Percentiles rank a stretch among this genome's conserved stretches.
Conservation (phyloP, 2,329 filamentous ascomycete species). For the Penicillium sp. region DNA sequence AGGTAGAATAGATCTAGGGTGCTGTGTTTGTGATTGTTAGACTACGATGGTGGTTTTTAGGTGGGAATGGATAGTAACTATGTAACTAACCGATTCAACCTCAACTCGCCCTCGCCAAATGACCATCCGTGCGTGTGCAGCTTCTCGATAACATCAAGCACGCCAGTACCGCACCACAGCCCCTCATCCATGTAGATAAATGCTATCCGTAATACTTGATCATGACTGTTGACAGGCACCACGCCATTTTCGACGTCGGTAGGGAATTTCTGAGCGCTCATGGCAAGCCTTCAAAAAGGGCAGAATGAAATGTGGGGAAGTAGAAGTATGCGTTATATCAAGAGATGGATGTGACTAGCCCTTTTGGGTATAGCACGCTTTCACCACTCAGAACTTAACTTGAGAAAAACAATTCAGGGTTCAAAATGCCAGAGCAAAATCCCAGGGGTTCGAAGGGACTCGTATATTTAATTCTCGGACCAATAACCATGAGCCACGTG, state of each 20-base stretch:
- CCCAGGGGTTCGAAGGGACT: constrained; percentile 6
- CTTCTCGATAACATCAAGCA: constrained; percentile 28
- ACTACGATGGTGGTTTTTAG: background rate
- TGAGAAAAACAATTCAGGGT: constrained; percentile 13
- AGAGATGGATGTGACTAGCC: constrained; percentile 9
- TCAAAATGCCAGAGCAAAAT: constrained; percentile 16
- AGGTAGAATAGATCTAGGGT: constrained; percentile 31
- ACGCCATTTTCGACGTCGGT: constrained; percentile 23
- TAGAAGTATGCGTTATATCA: constrained; percentile 9
- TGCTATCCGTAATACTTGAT: constrained; percentile 27
- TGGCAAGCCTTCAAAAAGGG: constrained; percentile 6
- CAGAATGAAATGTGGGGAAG: constrained; percentile 9
- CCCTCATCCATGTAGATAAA: constrained; percentile 27
- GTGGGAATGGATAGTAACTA: background rate
- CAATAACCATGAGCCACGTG: too few relatives aligned
- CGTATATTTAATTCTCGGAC: background rate
- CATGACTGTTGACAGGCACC: constrained; percentile 24
- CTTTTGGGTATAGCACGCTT: constrained; percentile 12
- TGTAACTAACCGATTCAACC: constrained; percentile 28
- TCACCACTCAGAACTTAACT: constrained; percentile 7
- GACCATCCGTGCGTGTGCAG: constrained; percentile 27
- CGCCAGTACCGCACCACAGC: constrained; percentile 22
- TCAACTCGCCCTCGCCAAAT: constrained; percentile 26
- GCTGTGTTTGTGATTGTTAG: constrained; percentile 22
- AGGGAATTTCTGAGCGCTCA: constrained; percentile 24